Base-by-base conservation (phyloP, 164 flowering plant genomes). In the Berberis thunbergii region DNA sequence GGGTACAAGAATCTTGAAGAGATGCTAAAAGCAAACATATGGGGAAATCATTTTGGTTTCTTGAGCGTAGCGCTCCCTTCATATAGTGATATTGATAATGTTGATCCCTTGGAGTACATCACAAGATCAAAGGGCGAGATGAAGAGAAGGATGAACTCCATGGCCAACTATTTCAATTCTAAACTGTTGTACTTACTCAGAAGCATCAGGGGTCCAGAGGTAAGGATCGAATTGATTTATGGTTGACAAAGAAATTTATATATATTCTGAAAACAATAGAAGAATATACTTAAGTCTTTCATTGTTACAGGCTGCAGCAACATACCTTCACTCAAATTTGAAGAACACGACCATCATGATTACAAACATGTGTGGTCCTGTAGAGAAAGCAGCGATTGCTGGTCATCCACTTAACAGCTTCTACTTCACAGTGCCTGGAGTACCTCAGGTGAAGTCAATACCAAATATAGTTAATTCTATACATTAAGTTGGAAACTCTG, bases 281-380 rank as follows among this genome's bases (percentile, higher is more conserved):
- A 49, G n/a, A 1, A n/a, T 1, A 39, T 61, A 8, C 4, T 11
- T 41, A 49, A 7, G 41, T 62, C 58, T 39, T 58, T 1, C 13
- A 6, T 65, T 4, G 1, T 26, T 26, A 26, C 73, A 81, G 83
- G 76, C 59, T 10, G 65, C 66, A 43, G 77, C 85, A 45, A 12
- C 53, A 54, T 62, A 54, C 56, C 63, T 81, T 9, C 67, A 77
- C 43, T 63, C 67, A 3, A 70, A 72, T 9, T 12, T 75, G 42
- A 75, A 44, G 59, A 75, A 75, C 65, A 46, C 80, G 43, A 81
- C 78, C 68, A 59, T 74, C 63, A 63, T 60, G 42, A 63, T 81
- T 1, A 57, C 85, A 41, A 79, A 72, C 50, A 44, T 81, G 59
- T 59, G 74, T 7, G 84, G 82, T 4, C 84, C 82, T 6, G 57